Base-by-base conservation (phyloP, 2,329 filamentous ascomycete species). In the Colletotrichum graminicola region DNA sequence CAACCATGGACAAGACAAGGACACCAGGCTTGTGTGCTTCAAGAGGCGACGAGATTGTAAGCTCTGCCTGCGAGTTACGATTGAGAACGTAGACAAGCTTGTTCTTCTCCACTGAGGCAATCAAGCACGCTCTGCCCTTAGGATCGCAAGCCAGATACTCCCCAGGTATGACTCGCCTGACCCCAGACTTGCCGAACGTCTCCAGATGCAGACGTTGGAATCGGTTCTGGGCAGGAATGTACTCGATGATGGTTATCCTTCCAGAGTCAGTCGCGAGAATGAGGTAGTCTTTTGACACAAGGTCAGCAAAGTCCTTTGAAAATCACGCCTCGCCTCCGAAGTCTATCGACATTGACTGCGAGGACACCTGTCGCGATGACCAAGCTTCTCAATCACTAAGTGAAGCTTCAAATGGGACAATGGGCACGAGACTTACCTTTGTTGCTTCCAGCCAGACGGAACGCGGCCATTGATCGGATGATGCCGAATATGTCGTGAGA, bases 11-110 rank as follows among this genome's bases (percentile, higher is more conserved):
- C 76, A 97, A 94, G 32, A 98, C 95, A 61, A 99, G 83, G 1
- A 95, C 95, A 72, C 95, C 94, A 16, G 94, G 91, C 81, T 96
- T 97, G 82, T 99, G 95, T 2, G 96, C 97, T 82, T 99, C 97
- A 23, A 99, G 88, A 0, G 96, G 96, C 18, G 96, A 99, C 6
- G 96, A 99, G 62, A 99, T 99, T 51, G 95, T 97, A 77, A 99
- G 90, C 81, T 97, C 94, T 23, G 95, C 95, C 82, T 98, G 94
- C 3, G 94, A 90, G 83, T 97, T 97, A 75, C 97, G 92, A 82
- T 98, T 98, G 76, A 99, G 87, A 77, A 99, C 95, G 83, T 99
- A 99, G 76, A 99, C 96, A 67, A 99, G 92, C 85, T 99, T 99
- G 85, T 98, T 99, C 88, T 99, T 99, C 84, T 99, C 97, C 66